Base-by-base conservation (phyloP, 495 filamentous ascomycete species). In the Cetradonia linearis region DNA sequence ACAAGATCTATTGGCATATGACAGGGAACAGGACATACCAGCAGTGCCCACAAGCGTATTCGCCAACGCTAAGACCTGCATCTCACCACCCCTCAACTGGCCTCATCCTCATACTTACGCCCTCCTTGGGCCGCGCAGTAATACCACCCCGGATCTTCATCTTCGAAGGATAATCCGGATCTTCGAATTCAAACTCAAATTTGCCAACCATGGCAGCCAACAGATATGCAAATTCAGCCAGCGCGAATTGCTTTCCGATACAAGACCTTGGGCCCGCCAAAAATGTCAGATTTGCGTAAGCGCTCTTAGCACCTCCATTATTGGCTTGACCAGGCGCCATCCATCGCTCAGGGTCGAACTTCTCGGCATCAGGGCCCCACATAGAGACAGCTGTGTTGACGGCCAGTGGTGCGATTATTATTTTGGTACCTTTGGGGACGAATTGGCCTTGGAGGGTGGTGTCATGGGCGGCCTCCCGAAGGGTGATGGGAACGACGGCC, bases 341-440 rank as follows among this genome's bases (percentile, higher is more conserved):
- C 85, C 89, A 96, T 16, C 91, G 77, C 63, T 94, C 88, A 0
- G 91, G 91, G 30, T 81, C 76, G 75, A 94, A 96, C 31, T 83
- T 77, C 53, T 86, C 81, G 10, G 89, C 90, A 62, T 96, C 88
- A 0, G 73, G 62, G 27, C 92, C 91, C 92, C 92, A 96, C 52
- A 93, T 83, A 57, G 83, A 81, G 50, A 74, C 77, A 57, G 78
- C 78, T 68, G 86, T 86, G 70, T 96, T 92, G 56, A 89, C 80
- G 27, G 84, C 74, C 56, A 74, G 73, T 1, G 81, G 76, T 18
- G 71, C 57, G 37, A 85, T 63, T 40, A 80, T 66, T 18, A 87
- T 61, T 4, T 67, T 68, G 1, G 81, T 85, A 33, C 73, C 78
- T 58, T 79, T 80, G 47, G 83, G 82, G 46, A 86, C 74, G 20